Base-by-base conservation (phyloP, 441 rosid genomes). In the Lepidium campestre region DNA sequence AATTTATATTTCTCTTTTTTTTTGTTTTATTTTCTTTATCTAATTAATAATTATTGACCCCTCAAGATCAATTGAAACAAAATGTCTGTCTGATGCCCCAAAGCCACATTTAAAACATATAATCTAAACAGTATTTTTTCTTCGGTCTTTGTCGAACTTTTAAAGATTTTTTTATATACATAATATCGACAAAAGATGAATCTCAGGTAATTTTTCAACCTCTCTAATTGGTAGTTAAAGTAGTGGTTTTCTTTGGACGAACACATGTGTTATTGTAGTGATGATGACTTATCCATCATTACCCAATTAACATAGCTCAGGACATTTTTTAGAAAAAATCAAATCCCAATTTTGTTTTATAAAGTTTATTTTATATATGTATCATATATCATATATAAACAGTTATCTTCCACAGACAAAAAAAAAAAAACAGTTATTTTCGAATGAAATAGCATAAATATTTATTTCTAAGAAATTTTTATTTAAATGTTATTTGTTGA, bases 61-160 rank as follows among this genome's bases (percentile, higher is more conserved):
- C 45, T 50, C 44, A 50, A 29, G 7, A 40, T 50, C 48, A 57
- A 41, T 42, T 19, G 65, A 69, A 47, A 68, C 57, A 50, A 48
- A 15, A 47, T 68, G 50, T 68, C 49, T 68, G 57, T 68, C 49
- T 22, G 20, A 14, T 47, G 72, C 49, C 72, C 65, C 64, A 57
- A 68, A 47, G 32, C 8, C 23, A 57, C 41, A 18, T 27, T 68
- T 58, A 68, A 68, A 68, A 44, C 65, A 35, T 68, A 68, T 39
- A 57, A 55, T 68, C 50, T 48, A 34, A 46, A 67, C 36, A 23
- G 37, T 57, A 8, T 68, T 27, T 46, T 57, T 19, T 47, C 32
- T 46, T 46, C 13, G 1, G 25, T 25, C 46, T 56, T 67, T 55
- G 31, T 67, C 37, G 25, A 1, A 34, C 22, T 66, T 42, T 15